phyloP scores from a whole-genome alignment of 805 yeast species.

The Saccharomycopsis synnaedendra region DNA sequence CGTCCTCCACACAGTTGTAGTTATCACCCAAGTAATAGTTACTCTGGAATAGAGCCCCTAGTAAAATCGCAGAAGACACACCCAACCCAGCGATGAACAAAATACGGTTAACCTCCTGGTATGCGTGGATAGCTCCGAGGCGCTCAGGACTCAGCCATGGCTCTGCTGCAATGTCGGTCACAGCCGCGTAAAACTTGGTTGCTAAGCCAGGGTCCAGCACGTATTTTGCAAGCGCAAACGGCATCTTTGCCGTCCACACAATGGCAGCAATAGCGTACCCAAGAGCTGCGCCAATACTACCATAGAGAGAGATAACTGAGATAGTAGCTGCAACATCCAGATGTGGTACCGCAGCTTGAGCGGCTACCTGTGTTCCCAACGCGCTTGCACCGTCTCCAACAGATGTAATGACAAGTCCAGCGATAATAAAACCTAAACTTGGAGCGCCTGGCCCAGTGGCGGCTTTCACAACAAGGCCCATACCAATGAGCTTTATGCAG shows the following conservation, averaged over 20 bases:
- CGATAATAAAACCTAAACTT: conserved; percentile 22
- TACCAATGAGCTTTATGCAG: conserved; percentile 24
- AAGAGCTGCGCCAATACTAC: conserved; percentile 23
- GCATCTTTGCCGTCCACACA: conserved; percentile 26
- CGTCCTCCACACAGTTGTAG: conserved; percentile 20
- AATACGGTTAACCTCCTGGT: conserved; percentile 22
- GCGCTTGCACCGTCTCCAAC: conserved; percentile 30
- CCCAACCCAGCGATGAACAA: conserved; percentile 23
- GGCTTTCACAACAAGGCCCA: conserved; percentile 20
- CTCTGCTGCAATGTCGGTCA: conserved; percentile 20
- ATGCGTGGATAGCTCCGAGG: conserved; percentile 25
- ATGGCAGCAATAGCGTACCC: conserved; percentile 31
- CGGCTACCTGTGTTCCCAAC: conserved; percentile 27
- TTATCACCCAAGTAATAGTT: conserved; percentile 26
- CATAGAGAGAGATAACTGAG: conserved; percentile 25
- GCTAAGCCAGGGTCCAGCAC: conserved; percentile 22
- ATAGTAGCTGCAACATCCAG: conserved; percentile 31
- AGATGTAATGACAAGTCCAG: conserved; percentile 27
- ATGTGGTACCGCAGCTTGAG: conserved; percentile 31
- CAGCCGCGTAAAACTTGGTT: conserved; percentile 18
- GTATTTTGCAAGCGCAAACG: conserved; percentile 21
- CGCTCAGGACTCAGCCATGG: conserved; percentile 22
- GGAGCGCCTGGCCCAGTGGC: conserved; percentile 17
- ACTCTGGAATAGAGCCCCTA: conserved; percentile 24
- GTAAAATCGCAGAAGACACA: conserved; percentile 22